Evolutionary conservation across 225 moss, liverwort and hornwort species (phyloP).

Genomic region (Physcomitrellopsis africana): DNA sequence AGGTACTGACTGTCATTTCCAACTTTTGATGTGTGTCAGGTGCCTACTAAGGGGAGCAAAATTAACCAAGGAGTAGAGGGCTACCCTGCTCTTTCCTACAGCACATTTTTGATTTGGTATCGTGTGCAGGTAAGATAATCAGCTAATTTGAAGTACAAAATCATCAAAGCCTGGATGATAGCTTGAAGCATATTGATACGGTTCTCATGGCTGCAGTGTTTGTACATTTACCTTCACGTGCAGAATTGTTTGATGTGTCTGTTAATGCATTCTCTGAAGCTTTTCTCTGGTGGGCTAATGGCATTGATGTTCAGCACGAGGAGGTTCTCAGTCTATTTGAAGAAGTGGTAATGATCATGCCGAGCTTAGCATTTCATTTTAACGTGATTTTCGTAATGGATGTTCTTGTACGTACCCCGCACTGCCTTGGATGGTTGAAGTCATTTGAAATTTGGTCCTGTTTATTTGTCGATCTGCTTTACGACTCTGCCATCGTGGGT

Average conservation of each 20-base stretch:
- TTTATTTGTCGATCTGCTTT: neutral
- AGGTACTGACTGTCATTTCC: neutral
- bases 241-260: conserved; percentile 17
- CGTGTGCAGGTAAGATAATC: conserved; percentile 70
- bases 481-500: conserved; percentile 18
- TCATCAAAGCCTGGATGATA: conserved; percentile 6
- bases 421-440: neutral
- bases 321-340: conserved; percentile 70
- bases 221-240: conserved; percentile 1
- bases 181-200: conserved; percentile 15
- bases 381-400: conserved; percentile 4
- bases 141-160: conserved; percentile 10
- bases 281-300: conserved; percentile 36
- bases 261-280: conserved; percentile 10
- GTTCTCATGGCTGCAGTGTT: neutral
- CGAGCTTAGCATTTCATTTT: conserved; percentile 16
- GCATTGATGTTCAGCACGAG: conserved; percentile 69
- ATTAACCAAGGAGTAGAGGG: conserved; percentile 59
- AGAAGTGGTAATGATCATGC: conserved; percentile 65
- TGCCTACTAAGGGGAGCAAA: conserved; percentile 67
- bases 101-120: conserved; percentile 85
- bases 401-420: neutral
- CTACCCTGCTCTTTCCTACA: conserved; percentile 72
- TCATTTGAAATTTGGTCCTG: conserved; percentile 5
- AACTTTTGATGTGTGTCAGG: conserved; percentile 43